Evolutionary conservation across 2,329 filamentous ascomycete species (phyloP), one percentile per base, ranked within the genome.

Genomic region (Berkeleyomyces basicola): DNA sequence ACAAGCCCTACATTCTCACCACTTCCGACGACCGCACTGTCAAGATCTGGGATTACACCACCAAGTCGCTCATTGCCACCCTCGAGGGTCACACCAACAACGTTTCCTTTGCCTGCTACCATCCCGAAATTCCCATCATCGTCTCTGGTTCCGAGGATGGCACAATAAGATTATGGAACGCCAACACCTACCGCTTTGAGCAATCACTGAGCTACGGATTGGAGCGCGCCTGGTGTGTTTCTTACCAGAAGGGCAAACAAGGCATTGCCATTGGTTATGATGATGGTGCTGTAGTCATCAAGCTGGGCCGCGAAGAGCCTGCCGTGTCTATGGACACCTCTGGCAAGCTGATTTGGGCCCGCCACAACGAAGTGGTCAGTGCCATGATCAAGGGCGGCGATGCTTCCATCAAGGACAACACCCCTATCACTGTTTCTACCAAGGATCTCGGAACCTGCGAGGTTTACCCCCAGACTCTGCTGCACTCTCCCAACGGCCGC

Each of bases 31-130:
- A 97, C 74, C 85, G 89, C 69, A 97, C 92, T 0, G 90, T 97
- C 69, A 97, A 97, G 79, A 84, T 99, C 62, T 99, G 93, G 92
- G 93, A 99, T 72, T 97, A 99, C 78, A 97, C 92, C 10, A 97
- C 91, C 58, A 99, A 99, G 76, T 93, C 90, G 10, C 79, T 97
- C 67, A 96, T 97, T 71, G 93, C 93, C 39, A 97, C 92, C 2
- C 80, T 99, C 58, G 93, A 99, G 74, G 93, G 93, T 37, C 93
- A 99, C 74, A 95, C 90, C 39, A 96, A 91, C 74, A 99, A 99
- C 70, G 93, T 99, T 58, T 96, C 91, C 2, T 99, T 97, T 71
- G 93, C 93, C 59, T 95, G 91, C 74, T 99, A 97, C 72, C 93
- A 99, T 74, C 93, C 93, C 1, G 92, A 97, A 74, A 78, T 99